Base-by-base conservation (phyloP, 148 eudicot species). In the Euryodendron excelsum region DNA sequence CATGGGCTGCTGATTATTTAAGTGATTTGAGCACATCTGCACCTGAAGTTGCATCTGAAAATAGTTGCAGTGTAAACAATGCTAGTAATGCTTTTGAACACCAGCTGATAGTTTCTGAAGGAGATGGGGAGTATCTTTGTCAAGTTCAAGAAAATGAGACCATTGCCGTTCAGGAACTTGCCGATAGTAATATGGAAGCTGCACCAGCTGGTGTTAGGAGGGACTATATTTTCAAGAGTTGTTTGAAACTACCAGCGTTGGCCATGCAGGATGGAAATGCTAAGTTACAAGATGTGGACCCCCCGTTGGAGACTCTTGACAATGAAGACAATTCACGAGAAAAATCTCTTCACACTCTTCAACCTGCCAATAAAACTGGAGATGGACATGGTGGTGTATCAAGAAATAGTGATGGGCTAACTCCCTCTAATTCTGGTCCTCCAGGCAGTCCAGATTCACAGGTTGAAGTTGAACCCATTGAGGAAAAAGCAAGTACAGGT, bases 191-290 rank as follows among this genome's bases (percentile, higher is more conserved):
- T 83, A 34, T 36, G 52, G 88, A 86, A 72, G 85, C 76, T 73
- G 74, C 82, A 72, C 79, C 85, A 73, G 56, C 72, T 72, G 41
- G 79, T 59, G 47, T 79, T 41, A 75, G 80, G 47, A 85, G 74
- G 59, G 85, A 76, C 25, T 94, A 92, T 75, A 79, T 82, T 64
- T 94, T 88, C 72, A 83, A 79, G 69, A 92, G 98, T 85, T 92
- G 97, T 82, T 83, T 91, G 83, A 86, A 85, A 74, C 77, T 85
- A 50, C 33, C 66, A 79, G 86, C 87, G 52, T 82, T 90, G 75
- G 78, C 80, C 28, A 59, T 60, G 10, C 80, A 78, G 15, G 83
- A 45, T 17, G 75, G 62, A 79, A 80, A 78, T 68, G 80, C 79
- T 10, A 60, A 75, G 50, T 39, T 62, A 28, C 80, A 79, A 62